phyloP scores from a whole-genome alignment of 306 rosid genomes.

The Malus orientalis region DNA sequence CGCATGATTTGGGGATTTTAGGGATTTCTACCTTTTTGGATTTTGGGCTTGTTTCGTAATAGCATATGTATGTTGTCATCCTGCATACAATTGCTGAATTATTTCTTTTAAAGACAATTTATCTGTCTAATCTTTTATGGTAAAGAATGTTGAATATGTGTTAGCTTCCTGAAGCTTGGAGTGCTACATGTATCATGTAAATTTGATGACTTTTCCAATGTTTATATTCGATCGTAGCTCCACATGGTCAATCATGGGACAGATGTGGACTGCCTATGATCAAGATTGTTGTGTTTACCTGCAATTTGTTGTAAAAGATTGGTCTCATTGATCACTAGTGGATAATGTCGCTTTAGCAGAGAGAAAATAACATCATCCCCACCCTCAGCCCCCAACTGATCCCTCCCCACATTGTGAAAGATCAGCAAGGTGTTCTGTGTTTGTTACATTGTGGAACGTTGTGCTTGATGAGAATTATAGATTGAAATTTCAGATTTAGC shows the following conservation, averaged over 20 bases:
- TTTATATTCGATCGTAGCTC: background rate
- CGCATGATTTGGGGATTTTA: background rate
- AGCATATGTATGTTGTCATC: background rate
- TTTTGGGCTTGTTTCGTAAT: background rate
- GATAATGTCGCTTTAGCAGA: background rate
- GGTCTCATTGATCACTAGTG: background rate
- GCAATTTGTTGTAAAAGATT: background rate
- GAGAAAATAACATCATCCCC: background rate
- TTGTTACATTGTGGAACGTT: background rate
- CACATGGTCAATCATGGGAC: background rate
- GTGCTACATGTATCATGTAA: background rate
- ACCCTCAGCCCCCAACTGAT: background rate
- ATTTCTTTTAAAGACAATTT: background rate
- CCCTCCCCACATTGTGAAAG: background rate
- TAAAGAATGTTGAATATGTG: background rate
- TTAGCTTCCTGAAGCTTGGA: background rate
- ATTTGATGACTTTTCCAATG: background rate
- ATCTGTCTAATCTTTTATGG: background rate
- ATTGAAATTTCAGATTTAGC: background rate
- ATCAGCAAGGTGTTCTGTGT: background rate
- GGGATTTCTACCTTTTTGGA: background rate
- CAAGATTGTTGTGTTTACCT: background rate
- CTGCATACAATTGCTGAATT: background rate
- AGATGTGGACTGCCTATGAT: background rate
- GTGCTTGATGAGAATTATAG: background rate